phyloP scores from a whole-genome alignment of 345 rosid species.

The Camelina hispida region DNA sequence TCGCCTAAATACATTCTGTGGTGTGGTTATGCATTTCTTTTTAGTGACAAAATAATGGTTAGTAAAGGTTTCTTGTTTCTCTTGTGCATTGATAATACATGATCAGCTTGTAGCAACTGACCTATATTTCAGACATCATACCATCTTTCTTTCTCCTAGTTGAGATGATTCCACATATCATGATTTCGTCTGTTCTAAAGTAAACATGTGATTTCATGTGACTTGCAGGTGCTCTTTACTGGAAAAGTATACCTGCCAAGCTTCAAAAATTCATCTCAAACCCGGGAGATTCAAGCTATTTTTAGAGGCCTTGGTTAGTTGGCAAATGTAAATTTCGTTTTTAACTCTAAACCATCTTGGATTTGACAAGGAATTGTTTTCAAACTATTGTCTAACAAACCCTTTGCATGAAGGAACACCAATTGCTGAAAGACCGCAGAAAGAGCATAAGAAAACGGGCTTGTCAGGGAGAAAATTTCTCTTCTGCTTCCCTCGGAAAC shows the following conservation, averaged over 20 bases:
- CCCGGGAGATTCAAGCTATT: slow-evolving; percentile 96
- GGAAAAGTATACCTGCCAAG: slow-evolving; percentile 98
- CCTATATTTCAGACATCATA: neutral
- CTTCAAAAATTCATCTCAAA: slow-evolving; percentile 97
- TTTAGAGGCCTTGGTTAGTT: slow-evolving; percentile 94
- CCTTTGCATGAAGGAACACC: slow-evolving; percentile 76
- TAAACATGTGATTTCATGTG: slow-evolving; percentile 12
- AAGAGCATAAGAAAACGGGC: slow-evolving; percentile 75
- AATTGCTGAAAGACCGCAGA: slow-evolving; percentile 92
- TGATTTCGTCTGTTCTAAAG: slow-evolving; percentile 3
- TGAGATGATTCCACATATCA: neutral
- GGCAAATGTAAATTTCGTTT: slow-evolving; percentile 24
- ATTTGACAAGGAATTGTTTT: slow-evolving; percentile 33
- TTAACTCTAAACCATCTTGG: slow-evolving; percentile 24
- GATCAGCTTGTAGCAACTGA: slow-evolving; percentile 25
- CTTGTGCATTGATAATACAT: slow-evolving; percentile 17
- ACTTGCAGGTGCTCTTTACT: slow-evolving; percentile 94
- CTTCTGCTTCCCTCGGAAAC: slow-evolving; percentile 62
- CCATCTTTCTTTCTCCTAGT: neutral
- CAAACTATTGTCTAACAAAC: slow-evolving; percentile 40
- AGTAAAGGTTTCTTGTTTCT: no score
- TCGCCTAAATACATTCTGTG: neutral
- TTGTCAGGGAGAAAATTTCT: slow-evolving; percentile 71
- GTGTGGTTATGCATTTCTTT: slow-evolving; percentile 1
- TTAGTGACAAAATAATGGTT: slow-evolving; percentile 16